Evolutionary conservation across 1,284 basidiomycete species (phyloP).

Genomic region (Cutaneotrichosporon cavernicola): DNA sequence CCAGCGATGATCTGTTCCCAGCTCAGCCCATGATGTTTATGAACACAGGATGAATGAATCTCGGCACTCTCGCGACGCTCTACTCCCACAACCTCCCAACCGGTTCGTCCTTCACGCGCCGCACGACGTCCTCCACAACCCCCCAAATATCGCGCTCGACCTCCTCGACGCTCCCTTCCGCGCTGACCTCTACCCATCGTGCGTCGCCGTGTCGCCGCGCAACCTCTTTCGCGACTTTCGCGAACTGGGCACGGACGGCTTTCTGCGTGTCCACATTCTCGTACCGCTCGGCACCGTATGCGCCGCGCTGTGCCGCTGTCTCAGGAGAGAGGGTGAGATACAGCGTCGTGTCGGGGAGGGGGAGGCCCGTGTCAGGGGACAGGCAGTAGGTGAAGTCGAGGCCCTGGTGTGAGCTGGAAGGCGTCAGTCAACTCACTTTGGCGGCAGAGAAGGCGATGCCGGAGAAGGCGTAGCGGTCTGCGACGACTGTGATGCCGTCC

Average conservation of each 20-base stretch:
- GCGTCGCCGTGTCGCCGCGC: conserved; percentile 34
- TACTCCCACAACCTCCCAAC: conserved; percentile 19
- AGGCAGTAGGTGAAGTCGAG: conserved; percentile 73
- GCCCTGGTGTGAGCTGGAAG: conserved; percentile 47
- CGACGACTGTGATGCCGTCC: conserved; percentile 72
- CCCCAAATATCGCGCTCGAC: conserved; percentile 64
- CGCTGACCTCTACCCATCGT: conserved; percentile 67
- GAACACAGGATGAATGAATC: background rate
- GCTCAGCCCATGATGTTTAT: too few species aligned
- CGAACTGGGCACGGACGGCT: conserved; percentile 66
- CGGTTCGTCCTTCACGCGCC: conserved; percentile 5
- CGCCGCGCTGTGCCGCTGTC: conserved; percentile 69
- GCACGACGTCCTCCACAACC: conserved; percentile 55
- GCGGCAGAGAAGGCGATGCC: conserved; percentile 91
- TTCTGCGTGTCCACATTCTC: conserved; percentile 75
- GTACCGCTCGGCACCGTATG: conserved; percentile 87
- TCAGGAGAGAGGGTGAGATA: conserved; percentile 82
- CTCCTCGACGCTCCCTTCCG: conserved; percentile 60
- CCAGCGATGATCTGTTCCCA: too few species aligned
- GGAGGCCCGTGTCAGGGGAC: conserved; percentile 78
- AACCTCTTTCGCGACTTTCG: conserved; percentile 56
- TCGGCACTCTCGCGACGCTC: background rate
- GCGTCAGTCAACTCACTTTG: conserved; percentile 60
- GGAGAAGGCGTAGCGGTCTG: conserved; percentile 95
- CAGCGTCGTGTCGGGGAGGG: conserved; percentile 81